Percentiles rank a stretch among this genome's conserved stretches.
Evolutionary conservation across 169 alveolate genomes (phyloP).

Genomic region (Plasmodium chabaudi): DNA sequence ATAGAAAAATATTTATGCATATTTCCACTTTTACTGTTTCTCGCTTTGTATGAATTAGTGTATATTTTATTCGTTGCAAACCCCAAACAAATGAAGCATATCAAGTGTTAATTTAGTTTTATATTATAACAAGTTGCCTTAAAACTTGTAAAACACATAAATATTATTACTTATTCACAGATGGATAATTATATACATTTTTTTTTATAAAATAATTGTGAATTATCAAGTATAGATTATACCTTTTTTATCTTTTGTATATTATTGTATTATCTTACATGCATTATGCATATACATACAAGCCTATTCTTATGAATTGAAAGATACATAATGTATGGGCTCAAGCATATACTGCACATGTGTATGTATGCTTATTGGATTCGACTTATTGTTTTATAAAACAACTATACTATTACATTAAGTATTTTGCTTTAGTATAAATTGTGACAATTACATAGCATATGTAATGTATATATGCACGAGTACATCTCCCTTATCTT

Average conservation of each 20-base stretch:
- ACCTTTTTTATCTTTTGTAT: constrained; percentile 2
- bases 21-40: constrained; percentile 9
- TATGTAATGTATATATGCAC: too few relatives aligned
- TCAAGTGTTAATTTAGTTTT: neutral
- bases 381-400: neutral
- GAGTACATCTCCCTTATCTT: too few relatives aligned
- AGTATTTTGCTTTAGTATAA: neutral
- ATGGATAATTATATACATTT: neutral
- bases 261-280: neutral
- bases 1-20: neutral
- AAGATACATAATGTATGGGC: neutral
- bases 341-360: neutral
- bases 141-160: constrained; percentile 6
- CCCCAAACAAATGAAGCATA: neutral
- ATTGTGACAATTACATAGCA: neutral
- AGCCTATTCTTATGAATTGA: neutral
- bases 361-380: neutral
- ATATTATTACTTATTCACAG: neutral
- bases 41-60: constrained; percentile 17
- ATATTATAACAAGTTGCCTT: constrained; percentile 6
- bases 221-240: neutral
- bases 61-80: constrained; percentile 21
- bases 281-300: neutral
- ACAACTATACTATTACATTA: neutral
- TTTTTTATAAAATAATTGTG: constrained; percentile 7